phyloP scores from a whole-genome alignment of 2,329 filamentous ascomycete genomes.

The Calonectria pauciramosa region DNA sequence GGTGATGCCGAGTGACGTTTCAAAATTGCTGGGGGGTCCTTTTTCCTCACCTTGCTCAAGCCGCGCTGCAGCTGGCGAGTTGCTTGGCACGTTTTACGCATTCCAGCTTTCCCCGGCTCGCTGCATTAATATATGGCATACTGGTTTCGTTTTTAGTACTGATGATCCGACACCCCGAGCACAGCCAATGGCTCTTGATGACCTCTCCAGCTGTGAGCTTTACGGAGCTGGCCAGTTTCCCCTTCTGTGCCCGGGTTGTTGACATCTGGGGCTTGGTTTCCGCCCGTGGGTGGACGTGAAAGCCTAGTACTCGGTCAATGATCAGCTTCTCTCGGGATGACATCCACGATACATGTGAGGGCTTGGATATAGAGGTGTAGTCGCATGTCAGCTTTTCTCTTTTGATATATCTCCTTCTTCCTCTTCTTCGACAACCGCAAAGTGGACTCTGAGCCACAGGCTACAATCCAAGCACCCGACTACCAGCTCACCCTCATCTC shows the following conservation, averaged over 20 bases:
- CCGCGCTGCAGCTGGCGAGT: neutral
- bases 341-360: neutral
- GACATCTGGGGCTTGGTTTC: neutral
- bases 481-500: conserved; percentile 71
- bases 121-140: neutral
- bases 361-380: neutral
- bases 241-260: neutral
- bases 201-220: neutral
- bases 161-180: neutral
- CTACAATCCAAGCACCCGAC: conserved; percentile 77
- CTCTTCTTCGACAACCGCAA: conserved; percentile 65
- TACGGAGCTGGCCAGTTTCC: neutral
- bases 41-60: neutral
- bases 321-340: neutral
- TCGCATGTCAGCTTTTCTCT: conserved; percentile 39
- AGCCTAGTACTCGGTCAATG: too few relatives aligned
- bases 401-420: conserved; percentile 33
- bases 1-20: neutral
- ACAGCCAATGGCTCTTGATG: neutral
- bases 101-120: neutral
- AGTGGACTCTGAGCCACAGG: conserved; percentile 75
- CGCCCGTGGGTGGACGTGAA: neutral
- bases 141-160: neutral
- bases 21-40: neutral
- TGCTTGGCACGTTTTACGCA: neutral